Conservation (phyloP, 2,329 filamentous ascomycete species). For the Sporothrix curviconia region DNA sequence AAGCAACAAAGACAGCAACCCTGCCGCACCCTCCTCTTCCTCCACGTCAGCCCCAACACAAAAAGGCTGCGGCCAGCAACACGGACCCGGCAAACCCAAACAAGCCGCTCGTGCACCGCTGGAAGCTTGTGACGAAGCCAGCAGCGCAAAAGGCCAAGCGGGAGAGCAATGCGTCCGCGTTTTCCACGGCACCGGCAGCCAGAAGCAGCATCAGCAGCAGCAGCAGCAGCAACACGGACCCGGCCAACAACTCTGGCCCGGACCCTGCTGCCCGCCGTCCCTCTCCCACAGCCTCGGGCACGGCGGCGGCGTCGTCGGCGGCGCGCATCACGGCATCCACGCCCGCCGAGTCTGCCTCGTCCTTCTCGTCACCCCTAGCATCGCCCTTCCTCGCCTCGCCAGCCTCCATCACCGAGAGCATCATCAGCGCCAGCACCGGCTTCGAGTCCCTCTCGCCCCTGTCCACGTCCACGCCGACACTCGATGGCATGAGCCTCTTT, state of each 20-base stretch:
- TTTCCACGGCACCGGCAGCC: neutral
- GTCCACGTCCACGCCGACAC: neutral
- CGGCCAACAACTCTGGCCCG: no score
- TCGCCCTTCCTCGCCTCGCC: constrained; percentile 10
- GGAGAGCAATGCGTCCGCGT: neutral
- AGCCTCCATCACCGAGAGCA: neutral
- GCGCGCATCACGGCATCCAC: neutral
- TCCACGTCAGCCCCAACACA: neutral
- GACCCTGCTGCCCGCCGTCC: neutral
- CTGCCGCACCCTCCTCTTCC: neutral
- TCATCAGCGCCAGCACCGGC: neutral
- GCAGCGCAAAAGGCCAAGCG: constrained; percentile 1
- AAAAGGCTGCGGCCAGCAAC: neutral
- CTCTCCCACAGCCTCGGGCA: constrained; percentile 6
- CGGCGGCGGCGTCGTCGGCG: no score
- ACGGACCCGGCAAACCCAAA: neutral
- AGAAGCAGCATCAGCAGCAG: neutral
- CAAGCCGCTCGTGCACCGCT: constrained; percentile 20
- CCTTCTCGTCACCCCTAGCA: neutral
- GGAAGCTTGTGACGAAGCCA: constrained; percentile 25
- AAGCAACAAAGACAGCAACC: neutral
- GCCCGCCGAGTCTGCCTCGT: neutral
- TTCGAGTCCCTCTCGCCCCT: constrained; percentile 2
- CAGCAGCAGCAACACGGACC: no score
- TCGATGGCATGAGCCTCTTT: constrained; percentile 3